Evolutionary conservation across 116 monocot species (phyloP).

Genomic region (Trichopus zeylanicus): DNA sequence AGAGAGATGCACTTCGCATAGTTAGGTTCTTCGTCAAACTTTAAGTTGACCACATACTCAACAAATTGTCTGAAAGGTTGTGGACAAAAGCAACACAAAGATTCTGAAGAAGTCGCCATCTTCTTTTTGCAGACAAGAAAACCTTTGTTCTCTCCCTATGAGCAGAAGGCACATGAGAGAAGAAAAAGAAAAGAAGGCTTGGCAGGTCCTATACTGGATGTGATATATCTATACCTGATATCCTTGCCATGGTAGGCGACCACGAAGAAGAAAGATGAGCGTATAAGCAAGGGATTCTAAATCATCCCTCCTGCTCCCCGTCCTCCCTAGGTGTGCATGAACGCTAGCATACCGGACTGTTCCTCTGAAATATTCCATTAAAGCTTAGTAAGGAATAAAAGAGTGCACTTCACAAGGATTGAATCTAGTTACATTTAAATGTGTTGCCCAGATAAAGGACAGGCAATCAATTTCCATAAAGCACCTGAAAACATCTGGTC

Average conservation of each 20-base stretch:
- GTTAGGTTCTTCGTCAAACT: slow-evolving; percentile 97
- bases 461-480: too few species aligned
- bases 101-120: slow-evolving; percentile 86
- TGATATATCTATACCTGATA: slow-evolving; percentile 55
- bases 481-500: slow-evolving; percentile 95
- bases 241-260: slow-evolving; percentile 98
- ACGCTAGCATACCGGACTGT: slow-evolving; percentile 99
- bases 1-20: slow-evolving; percentile 87
- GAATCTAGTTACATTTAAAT: not conserved
- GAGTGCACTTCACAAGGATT: not conserved
- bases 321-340: slow-evolving; percentile 96
- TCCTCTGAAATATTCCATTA: slow-evolving; percentile 40
- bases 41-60: slow-evolving; percentile 93
- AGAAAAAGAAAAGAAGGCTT: not conserved
- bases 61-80: slow-evolving; percentile 77
- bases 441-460: not conserved
- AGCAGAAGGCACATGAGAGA: not conserved
- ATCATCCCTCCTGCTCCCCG: slow-evolving; percentile 95
- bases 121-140: slow-evolving; percentile 99
- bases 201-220: not conserved
- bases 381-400: not conserved
- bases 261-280: slow-evolving; percentile 87
- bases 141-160: slow-evolving; percentile 89
- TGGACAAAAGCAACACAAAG: slow-evolving; percentile 83
- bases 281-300: slow-evolving; percentile 98